A percentile compares a stretch with the other conserved stretches of the same genome.
phyloP scores from a whole-genome alignment of 164 flowering plant species.

The Euptelea pleiosperma region DNA sequence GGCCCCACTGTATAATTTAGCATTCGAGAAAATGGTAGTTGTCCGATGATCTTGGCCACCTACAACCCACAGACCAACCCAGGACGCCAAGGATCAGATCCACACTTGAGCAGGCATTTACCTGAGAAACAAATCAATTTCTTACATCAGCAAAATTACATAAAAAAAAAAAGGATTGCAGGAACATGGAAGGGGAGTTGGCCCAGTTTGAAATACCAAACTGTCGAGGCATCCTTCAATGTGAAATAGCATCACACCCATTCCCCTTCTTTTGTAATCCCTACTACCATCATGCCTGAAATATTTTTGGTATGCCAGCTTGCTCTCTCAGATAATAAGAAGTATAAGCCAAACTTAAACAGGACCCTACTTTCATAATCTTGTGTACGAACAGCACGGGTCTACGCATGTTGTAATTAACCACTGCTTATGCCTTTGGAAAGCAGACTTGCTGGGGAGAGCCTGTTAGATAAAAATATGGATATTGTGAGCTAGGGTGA shows the following conservation, averaged over 20 bases:
- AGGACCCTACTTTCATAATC: slow-evolving; percentile 70
- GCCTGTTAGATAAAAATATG: slow-evolving; percentile 53
- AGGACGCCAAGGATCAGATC: slow-evolving; percentile 78
- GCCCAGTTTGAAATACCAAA: slow-evolving; percentile 48
- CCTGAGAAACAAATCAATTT: slow-evolving; percentile 40
- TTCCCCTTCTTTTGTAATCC: slow-evolving; percentile 67
- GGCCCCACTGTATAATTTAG: slow-evolving; percentile 18
- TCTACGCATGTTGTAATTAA: slow-evolving; percentile 88
- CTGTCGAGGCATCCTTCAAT: slow-evolving; percentile 67
- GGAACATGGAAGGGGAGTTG: neutral
- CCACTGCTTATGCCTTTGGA: slow-evolving; percentile 91
- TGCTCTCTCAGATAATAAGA: slow-evolving; percentile 59
- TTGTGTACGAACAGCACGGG: slow-evolving; percentile 97
- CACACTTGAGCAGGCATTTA: slow-evolving; percentile 57
- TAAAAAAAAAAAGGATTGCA: neutral
- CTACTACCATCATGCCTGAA: slow-evolving; percentile 90
- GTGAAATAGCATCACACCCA: slow-evolving; percentile 83
- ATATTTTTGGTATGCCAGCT: slow-evolving; percentile 40
- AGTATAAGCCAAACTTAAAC: too few relatives aligned
- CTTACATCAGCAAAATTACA: neutral
- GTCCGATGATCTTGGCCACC: slow-evolving; percentile 63
- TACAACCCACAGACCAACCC: slow-evolving; percentile 94
- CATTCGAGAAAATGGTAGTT: slow-evolving; percentile 46
- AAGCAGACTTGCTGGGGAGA: slow-evolving; percentile 83
- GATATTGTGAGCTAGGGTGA: neutral